phyloP scores from a whole-genome alignment of 2,329 filamentous ascomycete species.

The Scopulariopsis brevicaulis region DNA sequence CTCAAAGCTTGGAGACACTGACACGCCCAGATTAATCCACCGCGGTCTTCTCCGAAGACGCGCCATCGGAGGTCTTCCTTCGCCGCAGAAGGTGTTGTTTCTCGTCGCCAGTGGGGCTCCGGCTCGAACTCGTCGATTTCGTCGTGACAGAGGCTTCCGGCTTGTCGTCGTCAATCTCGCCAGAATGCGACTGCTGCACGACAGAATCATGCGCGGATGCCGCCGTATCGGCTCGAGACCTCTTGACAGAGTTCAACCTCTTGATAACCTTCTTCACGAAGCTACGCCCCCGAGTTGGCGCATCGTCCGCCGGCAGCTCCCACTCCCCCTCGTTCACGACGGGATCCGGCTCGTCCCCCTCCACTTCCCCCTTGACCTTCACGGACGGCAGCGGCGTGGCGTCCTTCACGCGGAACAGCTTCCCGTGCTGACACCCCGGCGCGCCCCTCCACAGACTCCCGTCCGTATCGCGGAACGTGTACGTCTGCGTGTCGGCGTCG shows the following conservation, averaged over 20 bases:
- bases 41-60: too few relatives aligned
- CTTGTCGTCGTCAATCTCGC: too few relatives aligned
- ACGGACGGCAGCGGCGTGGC: slow-evolving; percentile 7
- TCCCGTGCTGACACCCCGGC: slow-evolving; percentile 36
- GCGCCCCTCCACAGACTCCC: slow-evolving; percentile 38
- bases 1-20: too few relatives aligned
- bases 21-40: too few relatives aligned
- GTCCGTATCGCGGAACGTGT: slow-evolving; percentile 37
- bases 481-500: slow-evolving; percentile 40
- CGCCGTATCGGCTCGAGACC: neutral
- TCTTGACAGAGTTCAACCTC: neutral
- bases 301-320: neutral
- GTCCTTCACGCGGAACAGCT: slow-evolving; percentile 26
- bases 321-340: neutral
- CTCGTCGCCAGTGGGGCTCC: too few relatives aligned
- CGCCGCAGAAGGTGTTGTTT: too few relatives aligned
- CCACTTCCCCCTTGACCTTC: neutral
- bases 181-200: too few relatives aligned
- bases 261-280: neutral
- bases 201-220: too few relatives aligned
- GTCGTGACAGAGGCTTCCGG: too few relatives aligned
- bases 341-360: neutral
- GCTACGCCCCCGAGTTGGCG: neutral
- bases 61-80: too few relatives aligned
- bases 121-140: too few relatives aligned